Evolutionary conservation across 805 yeast species (phyloP).

Genomic region (Kodamaea leandrae): DNA sequence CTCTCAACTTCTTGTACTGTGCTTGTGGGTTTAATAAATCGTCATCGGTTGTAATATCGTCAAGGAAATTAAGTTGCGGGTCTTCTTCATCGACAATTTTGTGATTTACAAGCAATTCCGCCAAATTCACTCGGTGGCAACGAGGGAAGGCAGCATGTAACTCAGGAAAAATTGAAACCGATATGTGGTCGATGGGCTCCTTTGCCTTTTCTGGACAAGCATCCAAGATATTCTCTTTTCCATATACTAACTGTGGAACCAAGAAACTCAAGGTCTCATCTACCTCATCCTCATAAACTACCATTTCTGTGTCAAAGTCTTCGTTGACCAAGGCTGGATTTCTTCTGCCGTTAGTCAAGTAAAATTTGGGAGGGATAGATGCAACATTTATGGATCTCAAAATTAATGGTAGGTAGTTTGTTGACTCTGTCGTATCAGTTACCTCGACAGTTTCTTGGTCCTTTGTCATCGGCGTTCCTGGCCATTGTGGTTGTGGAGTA

Average conservation of each 20-base stretch:
- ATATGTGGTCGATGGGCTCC: neutral
- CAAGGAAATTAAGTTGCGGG: conserved; percentile 35
- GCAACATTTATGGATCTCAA: conserved; percentile 60
- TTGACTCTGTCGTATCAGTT: conserved; percentile 26
- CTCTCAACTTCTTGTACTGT: conserved; percentile 20
- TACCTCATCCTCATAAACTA: conserved; percentile 32
- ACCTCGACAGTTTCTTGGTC: neutral
- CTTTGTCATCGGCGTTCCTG: conserved; percentile 1
- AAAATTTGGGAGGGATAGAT: conserved; percentile 57
- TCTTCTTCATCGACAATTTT: conserved; percentile 22
- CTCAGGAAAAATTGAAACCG: neutral
- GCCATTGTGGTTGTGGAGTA: conserved; percentile 3
- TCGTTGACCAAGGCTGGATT: conserved; percentile 35
- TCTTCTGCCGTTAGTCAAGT: conserved; percentile 31
- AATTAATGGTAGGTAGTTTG: conserved; percentile 68
- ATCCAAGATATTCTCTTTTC: conserved; percentile 11
- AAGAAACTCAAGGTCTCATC: conserved; percentile 38
- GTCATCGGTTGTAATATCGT: conserved; percentile 35
- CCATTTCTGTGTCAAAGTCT: conserved; percentile 7
- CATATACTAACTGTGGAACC: conserved; percentile 41
- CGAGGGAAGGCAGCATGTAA: conserved; percentile 28
- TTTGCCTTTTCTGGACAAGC: neutral
- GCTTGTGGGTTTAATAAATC: conserved; percentile 23
- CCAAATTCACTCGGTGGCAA: conserved; percentile 30
- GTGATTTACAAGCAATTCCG: conserved; percentile 32